These are phyloP conservation scores for Penicillium paxilli DNA, from an alignment of 495 filamentous ascomycete genomes.

Conservation along the genomic window DNA sequence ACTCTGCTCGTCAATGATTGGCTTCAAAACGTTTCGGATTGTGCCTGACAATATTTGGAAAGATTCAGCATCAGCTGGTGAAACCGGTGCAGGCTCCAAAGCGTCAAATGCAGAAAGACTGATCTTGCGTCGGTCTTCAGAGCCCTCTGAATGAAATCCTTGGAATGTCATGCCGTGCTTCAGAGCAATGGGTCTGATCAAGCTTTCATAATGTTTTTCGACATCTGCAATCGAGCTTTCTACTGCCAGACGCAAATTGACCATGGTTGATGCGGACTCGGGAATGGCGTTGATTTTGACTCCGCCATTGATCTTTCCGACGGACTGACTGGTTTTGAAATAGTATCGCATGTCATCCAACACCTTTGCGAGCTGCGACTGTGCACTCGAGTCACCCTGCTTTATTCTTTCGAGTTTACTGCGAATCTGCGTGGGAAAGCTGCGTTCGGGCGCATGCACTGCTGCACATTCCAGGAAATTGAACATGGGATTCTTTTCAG, in stretches of 20 bases:
- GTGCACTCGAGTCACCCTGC: background rate
- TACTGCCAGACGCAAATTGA: conserved; percentile 37
- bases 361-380: conserved; percentile 4
- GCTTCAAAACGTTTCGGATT: conserved; percentile 50
- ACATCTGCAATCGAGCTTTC: conserved; percentile 14
- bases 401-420: conserved; percentile 1
- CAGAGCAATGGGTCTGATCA: conserved; percentile 45
- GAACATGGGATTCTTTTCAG: conserved; percentile 15
- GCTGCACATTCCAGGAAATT: conserved; percentile 12
- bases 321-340: conserved; percentile 27
- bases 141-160: conserved; percentile 41
- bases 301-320: conserved; percentile 55
- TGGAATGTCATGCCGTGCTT: conserved; percentile 54
- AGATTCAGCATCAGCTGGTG: conserved; percentile 46
- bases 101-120: conserved; percentile 11
- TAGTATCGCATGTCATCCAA: conserved; percentile 10
- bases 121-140: conserved; percentile 31
- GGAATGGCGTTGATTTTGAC: conserved; percentile 62
- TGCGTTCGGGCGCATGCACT: conserved; percentile 8
- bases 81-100: conserved; percentile 53
- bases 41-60: conserved; percentile 52
- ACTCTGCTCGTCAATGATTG: conserved; percentile 43
- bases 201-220: conserved; percentile 40
- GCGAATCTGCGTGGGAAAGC: conserved; percentile 8
- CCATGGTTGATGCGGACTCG: conserved; percentile 44